Evolutionary conservation across 129 eudicot genomes (phyloP), one percentile per base, ranked within the genome.

Genomic region (Ambrosia trifida): DNA sequence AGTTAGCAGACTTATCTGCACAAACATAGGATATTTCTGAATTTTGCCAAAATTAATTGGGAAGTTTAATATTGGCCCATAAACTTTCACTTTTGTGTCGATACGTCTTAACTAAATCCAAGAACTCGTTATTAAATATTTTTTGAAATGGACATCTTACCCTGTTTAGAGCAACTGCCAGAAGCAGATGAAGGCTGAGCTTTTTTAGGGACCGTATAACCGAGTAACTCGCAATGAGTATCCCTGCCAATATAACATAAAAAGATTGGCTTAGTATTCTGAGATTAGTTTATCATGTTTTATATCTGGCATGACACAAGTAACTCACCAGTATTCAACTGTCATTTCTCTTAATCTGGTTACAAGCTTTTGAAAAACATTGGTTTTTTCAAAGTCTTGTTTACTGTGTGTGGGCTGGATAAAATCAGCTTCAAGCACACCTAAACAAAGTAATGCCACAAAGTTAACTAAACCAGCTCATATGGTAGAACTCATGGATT

Each of bases 341-440:
- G 94, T 74, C 94, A 87, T 87, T 0, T 79, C 85, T 74, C 40
- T 87, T 56, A 87, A 82, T 35, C 94, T 77, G 32, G 78, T 45
- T 18, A 82, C 85, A 66, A 87, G 94, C 75, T 84, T 87, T 75
- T 87, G 94, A 19, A 73, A 87, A 44, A 87, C 80, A 47, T 66
- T 53, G 7, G 94, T 87, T 68, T 85, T 84, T 67, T 87, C 94
- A 74, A 87, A 87, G 72, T 87, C 94, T 79, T 87, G 94, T 70
- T 87, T 87, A 38, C 69, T 87, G 38, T 87, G 94, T 16, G 81
- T 79, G 43, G 94, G 94, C 80, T 82, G 83, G 11, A 87, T 64
- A 57, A 76, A 82, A 68, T 87, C 78, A 67, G 94, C 89, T 77
- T 87, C 89, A 53, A 87, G 81, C 9, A 87, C 73, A 70, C 94